Base-by-base conservation (phyloP, 805 yeast genomes). In the Saccharomyces cerevisiae region DNA sequence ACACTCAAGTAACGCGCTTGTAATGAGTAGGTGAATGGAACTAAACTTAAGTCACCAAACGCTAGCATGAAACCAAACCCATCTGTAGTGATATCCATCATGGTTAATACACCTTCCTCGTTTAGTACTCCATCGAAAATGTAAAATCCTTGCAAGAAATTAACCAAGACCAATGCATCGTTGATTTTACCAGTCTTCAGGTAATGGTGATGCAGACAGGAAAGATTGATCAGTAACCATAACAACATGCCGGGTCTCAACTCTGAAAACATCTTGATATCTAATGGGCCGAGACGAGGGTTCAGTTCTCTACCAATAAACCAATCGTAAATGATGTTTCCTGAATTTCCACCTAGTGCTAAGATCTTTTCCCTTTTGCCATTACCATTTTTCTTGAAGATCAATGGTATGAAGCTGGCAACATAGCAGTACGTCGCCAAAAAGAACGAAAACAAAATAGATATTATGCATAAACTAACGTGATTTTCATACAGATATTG, bases 1-100 rank as follows among this genome's bases (percentile, higher is more conserved):
- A 83, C 77, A 5, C 90, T 80, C 58, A 92, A 73, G 67, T 83
- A 94, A 57, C 98, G 79, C 2, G 96, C 78, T 68, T 94, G 99
- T 55, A 94, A 69, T 9, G 90, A 79, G 69, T 94, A 94, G 1
- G 96, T 79, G 76, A 92, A 92, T 31, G 99, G 99, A 24, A 94
- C 89, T 75, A 94, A 79, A 2, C 94, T 83, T 63, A 94, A 77
- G 68, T 94, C 99, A 29, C 99, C 99, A 73, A 92, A 91, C 2
- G 90, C 83, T 52, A 94, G 76, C 99, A 94, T 94, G 72, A 85
- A 91, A 1, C 99, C 99, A 68, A 94, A 89, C 0, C 99, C 99
- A 72, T 94, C 99, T 10, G 96, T 88, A 6, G 95, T 87, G 50
- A 91, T 83, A 70, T 94, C 99, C 79, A 94, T 92, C 97, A 94